Base-by-base conservation (phyloP, 1,284 basidiomycete species). In the Puccinia hordei region DNA sequence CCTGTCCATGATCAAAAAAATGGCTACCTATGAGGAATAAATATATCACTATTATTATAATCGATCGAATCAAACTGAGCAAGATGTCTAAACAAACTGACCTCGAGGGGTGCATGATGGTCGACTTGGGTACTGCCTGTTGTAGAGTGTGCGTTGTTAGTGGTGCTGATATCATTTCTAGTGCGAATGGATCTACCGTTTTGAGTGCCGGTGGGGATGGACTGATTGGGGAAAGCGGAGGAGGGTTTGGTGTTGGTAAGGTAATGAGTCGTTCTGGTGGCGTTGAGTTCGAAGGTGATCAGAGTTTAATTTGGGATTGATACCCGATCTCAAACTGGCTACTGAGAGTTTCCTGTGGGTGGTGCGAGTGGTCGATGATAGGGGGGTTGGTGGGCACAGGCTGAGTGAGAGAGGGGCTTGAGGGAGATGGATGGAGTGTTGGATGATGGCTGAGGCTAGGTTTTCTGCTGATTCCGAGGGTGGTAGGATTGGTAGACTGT, bases 1-100 rank as follows among this genome's bases (percentile, higher is more conserved):
- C 5, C 69, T 44, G 66, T 81, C 81, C 41, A 81, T 30, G n/a
- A 82, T 75, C 33, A 82, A 55, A 63, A 81, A 81, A 13, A 81
- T 55, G 41, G 77, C 81, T 10, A 81, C 73, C 80, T 82, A n/a
- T 24, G 55, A 27, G 35, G 10, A 9, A 46, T 63, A 24, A 74
- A 46, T 24, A 22, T 73, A 35, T n/a, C 73, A 38, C 68, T 73
- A 22, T n/a, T n/a, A 22, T 38, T 22, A 35, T 19, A 46, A 38
- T 17, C 17, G 15, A 73, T 73, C 4, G 35, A 73, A 35, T 33
- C 19, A 55, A 17, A 38, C 10, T 33, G 59, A 13, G 15, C 9
- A 22, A 46, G 24, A 35, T 12, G 8, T 44, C 3, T 27, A 12
- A 22, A 73, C 71, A 10, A 12, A 33, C 9, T 27, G 3, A 73